Percentiles rank a stretch among this genome's conserved stretches.
Evolutionary conservation across 192 early-diverging fungal genomes (phyloP).

Genomic region (Coemansia sp.): DNA sequence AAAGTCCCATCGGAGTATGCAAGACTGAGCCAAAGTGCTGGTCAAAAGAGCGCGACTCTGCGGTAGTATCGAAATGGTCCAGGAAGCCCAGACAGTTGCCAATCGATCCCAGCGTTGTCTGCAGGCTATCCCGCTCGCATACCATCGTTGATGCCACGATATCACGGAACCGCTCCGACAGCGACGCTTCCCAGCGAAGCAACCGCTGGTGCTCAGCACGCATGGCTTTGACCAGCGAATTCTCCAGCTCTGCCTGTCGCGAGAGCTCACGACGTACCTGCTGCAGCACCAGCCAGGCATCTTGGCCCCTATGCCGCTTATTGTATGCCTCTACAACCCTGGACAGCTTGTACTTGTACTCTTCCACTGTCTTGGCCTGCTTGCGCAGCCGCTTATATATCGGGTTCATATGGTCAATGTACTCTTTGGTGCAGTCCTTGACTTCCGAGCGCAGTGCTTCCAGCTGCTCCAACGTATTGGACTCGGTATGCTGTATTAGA

Average conservation of each 20-base stretch:
- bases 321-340: slow-evolving; percentile 38
- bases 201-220: slow-evolving; percentile 38
- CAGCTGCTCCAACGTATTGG: slow-evolving; percentile 26
- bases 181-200: slow-evolving; percentile 26
- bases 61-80: slow-evolving; percentile 19
- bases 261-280: slow-evolving; percentile 39
- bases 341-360: slow-evolving; percentile 37
- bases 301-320: slow-evolving; percentile 21
- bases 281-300: slow-evolving; percentile 44
- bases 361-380: slow-evolving; percentile 40
- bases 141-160: slow-evolving; percentile 13
- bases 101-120: slow-evolving; percentile 16
- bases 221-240: slow-evolving; percentile 34
- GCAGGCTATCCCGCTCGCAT: slow-evolving; percentile 19
- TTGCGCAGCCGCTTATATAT: slow-evolving; percentile 41
- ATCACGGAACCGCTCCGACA: slow-evolving; percentile 30
- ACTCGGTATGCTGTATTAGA: slow-evolving; percentile 22
- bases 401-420: slow-evolving; percentile 35
- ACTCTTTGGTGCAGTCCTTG: slow-evolving; percentile 39
- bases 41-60: slow-evolving; percentile 34
- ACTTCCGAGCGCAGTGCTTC: slow-evolving; percentile 27
- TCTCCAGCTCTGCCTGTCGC: slow-evolving; percentile 38
- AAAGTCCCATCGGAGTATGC: slow-evolving; percentile 30
- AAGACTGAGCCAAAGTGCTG: slow-evolving; percentile 24
- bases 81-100: slow-evolving; percentile 15